Evolutionary conservation across 2,329 filamentous ascomycete species (phyloP).

Genomic region (Endoconidiophora laricicola): DNA sequence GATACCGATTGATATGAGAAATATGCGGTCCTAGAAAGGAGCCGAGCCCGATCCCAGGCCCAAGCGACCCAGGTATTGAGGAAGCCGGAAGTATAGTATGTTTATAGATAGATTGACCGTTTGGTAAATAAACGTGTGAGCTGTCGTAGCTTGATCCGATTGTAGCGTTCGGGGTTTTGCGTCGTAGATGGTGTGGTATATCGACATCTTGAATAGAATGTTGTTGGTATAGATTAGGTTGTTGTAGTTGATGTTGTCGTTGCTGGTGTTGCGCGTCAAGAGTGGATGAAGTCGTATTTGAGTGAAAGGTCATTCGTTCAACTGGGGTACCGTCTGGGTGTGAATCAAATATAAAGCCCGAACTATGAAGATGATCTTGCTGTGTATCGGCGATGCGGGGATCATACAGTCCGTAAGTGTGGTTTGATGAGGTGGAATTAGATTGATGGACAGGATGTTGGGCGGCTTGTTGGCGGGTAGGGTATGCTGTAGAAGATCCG

Average conservation of each 20-base stretch:
- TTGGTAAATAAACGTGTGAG: slow-evolving; percentile 53
- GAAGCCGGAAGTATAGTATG: slow-evolving; percentile 58
- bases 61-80: not conserved
- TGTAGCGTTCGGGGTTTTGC: slow-evolving; percentile 90
- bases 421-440: not conserved
- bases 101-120: slow-evolving; percentile 62
- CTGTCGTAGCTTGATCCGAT: slow-evolving; percentile 84
- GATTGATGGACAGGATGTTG: not conserved
- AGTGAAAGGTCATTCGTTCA: not conserved
- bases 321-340: too few species aligned
- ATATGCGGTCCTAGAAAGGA: too few species aligned
- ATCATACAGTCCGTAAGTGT: not conserved
- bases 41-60: too few species aligned
- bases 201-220: not conserved
- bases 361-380: too few species aligned
- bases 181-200: slow-evolving; percentile 48
- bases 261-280: too few species aligned
- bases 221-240: not conserved
- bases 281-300: not conserved
- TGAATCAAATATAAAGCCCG: too few species aligned
- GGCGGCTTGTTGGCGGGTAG: not conserved
- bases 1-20: too few species aligned
- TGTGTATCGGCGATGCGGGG: not conserved
- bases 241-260: too few species aligned
- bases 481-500: not conserved